Evolutionary conservation across 768 basidiomycete species (phyloP).

Genomic region (Pulveroboletus sp.): DNA sequence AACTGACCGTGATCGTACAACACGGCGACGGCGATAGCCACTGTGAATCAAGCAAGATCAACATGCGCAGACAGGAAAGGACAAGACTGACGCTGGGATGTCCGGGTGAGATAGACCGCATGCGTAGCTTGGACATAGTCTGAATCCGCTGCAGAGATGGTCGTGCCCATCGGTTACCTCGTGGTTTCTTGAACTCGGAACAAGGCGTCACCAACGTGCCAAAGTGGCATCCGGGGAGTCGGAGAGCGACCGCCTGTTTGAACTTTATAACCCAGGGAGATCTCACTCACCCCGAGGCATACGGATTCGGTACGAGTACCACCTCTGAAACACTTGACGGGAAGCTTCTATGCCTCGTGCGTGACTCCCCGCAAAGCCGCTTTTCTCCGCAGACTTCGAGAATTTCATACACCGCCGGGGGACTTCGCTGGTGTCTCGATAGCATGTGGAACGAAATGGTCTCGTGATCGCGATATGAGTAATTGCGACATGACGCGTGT

Average conservation of each 20-base stretch:
- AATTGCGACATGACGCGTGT: no score
- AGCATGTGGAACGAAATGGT: no score
- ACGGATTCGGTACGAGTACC: background rate
- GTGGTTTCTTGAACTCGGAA: no score
- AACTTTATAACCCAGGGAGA: background rate
- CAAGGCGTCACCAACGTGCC: no score
- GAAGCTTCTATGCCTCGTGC: background rate
- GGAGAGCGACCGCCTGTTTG: background rate
- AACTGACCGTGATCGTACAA: conserved; percentile 22
- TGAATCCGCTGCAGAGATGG: background rate
- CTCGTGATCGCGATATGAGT: no score
- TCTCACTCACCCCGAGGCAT: background rate
- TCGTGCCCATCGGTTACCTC: no score
- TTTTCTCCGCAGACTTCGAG: background rate
- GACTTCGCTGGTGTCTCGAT: no score
- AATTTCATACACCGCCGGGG: no score
- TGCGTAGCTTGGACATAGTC: background rate
- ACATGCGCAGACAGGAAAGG: background rate
- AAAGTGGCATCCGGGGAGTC: background rate
- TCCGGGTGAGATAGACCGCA: conserved; percentile 2
- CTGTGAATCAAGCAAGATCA: conserved; percentile 5
- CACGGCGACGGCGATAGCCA: conserved; percentile 2
- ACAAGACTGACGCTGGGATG: conserved; percentile 11
- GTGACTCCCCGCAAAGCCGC: background rate
- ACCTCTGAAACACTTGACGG: background rate